phyloP scores from a whole-genome alignment of 2,329 filamentous ascomycete species.

The Hirsutella rhossiliensis region DNA sequence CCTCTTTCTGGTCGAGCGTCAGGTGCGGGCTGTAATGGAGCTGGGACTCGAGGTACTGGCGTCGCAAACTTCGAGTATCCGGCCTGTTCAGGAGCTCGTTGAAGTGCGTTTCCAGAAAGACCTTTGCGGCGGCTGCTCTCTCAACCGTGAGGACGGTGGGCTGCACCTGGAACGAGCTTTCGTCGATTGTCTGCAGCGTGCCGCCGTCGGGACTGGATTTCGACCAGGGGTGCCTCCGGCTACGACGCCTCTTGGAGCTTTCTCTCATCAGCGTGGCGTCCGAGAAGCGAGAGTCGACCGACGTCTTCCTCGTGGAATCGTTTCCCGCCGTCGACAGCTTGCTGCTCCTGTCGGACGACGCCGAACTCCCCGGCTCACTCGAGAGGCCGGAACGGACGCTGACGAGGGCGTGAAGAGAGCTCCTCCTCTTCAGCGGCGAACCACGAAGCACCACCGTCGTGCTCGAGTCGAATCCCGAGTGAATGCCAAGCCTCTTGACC shows the following conservation, averaged over 20 bases:
- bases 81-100: conserved; percentile 50
- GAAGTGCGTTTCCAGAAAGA: conserved; percentile 78
- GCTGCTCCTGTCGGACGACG: conserved; percentile 15
- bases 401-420: conserved; percentile 13
- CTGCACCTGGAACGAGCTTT: conserved; percentile 12
- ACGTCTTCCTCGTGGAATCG: conserved; percentile 19
- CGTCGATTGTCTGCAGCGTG: conserved; percentile 22
- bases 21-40: conserved; percentile 43
- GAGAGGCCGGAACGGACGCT: conserved; percentile 7
- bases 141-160: conserved; percentile 53
- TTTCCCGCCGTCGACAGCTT: conserved; percentile 12
- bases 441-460: conserved; percentile 16
- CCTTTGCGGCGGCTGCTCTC: conserved; percentile 66
- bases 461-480: conserved; percentile 12
- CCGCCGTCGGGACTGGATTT: conserved; percentile 22
- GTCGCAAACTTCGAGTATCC: conserved; percentile 15
- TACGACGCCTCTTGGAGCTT: conserved; percentile 12
- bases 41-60: conserved; percentile 27
- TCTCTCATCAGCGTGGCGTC: conserved; percentile 9
- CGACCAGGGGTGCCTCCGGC: conserved; percentile 21
- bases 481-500: conserved; percentile 14
- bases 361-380: conserved; percentile 10
- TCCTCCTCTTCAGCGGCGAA: conserved; percentile 8
- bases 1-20: conserved; percentile 40
- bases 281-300: conserved; percentile 18